These are phyloP conservation scores for Rhodotorula sp. DNA, from an alignment of 1,284 basidiomycete genomes.

Conservation along the genomic window DNA sequence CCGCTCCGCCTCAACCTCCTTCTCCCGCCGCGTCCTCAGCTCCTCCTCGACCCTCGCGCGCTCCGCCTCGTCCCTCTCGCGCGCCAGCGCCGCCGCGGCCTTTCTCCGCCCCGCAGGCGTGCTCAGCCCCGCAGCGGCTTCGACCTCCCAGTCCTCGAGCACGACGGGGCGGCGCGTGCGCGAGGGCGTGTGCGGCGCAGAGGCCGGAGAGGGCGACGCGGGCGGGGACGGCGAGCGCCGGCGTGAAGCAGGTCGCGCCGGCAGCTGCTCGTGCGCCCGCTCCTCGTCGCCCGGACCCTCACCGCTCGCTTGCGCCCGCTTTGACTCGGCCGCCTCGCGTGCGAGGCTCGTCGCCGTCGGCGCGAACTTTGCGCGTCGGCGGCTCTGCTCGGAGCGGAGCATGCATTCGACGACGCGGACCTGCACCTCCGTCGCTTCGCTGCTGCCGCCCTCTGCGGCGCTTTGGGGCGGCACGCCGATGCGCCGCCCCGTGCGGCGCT, in stretches of 20 bases:
- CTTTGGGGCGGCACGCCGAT: neutral
- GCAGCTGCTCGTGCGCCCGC: neutral
- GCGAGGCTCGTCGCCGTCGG: neutral
- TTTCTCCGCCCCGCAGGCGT: conserved; percentile 23
- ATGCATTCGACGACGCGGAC: conserved; percentile 20
- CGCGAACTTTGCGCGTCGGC: conserved; percentile 16
- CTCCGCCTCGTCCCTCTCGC: conserved; percentile 2
- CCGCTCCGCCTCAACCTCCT: neutral
- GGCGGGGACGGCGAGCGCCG: neutral
- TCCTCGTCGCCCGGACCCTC: neutral
- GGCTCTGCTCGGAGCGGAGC: conserved; percentile 16
- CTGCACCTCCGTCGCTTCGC: neutral
- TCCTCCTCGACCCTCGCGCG: neutral
- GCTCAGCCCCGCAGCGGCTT: conserved; percentile 24
- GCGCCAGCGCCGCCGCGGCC: conserved; percentile 18
- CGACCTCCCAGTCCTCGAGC: conserved; percentile 30
- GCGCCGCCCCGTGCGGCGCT: neutral
- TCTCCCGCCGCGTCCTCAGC: neutral
- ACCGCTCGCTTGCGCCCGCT: neutral
- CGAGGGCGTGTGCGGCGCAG: neutral
- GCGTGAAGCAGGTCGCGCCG: neutral
- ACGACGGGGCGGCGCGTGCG: conserved; percentile 11
- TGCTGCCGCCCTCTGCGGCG: neutral
- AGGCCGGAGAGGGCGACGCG: neutral
- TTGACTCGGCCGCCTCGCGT: neutral